A percentile compares a stretch with the other conserved stretches of the same genome.
phyloP scores from a whole-genome alignment of 768 basidiomycete species.

The Psilocybe azurescens region DNA sequence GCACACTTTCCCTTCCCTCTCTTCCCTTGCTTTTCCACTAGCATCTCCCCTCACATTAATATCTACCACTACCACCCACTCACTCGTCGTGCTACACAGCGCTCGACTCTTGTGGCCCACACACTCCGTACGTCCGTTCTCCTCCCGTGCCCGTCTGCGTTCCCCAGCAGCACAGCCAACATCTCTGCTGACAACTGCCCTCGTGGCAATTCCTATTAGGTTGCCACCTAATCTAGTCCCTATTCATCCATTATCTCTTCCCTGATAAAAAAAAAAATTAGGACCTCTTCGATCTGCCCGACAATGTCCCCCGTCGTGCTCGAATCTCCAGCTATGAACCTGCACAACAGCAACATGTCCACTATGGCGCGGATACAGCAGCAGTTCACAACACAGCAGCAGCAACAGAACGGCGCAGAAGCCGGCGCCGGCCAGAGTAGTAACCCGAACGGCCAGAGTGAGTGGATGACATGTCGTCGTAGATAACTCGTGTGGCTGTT shows the following conservation, averaged over 20 bases:
- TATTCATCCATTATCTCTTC: neutral
- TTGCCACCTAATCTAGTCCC: neutral
- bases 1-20: constrained; percentile 20
- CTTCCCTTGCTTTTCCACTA: constrained; percentile 28
- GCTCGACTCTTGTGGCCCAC: constrained; percentile 18
- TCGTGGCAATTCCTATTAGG: neutral
- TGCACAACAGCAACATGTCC: constrained; percentile 48
- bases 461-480: constrained; percentile 23
- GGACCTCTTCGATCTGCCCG: constrained; percentile 15
- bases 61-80: constrained; percentile 12
- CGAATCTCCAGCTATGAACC: constrained; percentile 55
- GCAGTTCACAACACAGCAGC: constrained; percentile 39
- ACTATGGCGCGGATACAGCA: constrained; percentile 52
- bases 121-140: constrained; percentile 1
- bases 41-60: constrained; percentile 17
- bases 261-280: neutral
- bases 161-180: constrained; percentile 4
- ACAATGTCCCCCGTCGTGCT: constrained; percentile 63
- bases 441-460: constrained; percentile 26
- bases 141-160: constrained; percentile 6
- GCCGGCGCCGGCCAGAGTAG: constrained; percentile 6
- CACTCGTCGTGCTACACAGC: constrained; percentile 12
- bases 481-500: neutral
- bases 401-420: constrained; percentile 20
- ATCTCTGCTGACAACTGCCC: constrained; percentile 14